Base-by-base conservation (phyloP, 2,329 filamentous ascomycete species). In the Diatrype stigma region DNA sequence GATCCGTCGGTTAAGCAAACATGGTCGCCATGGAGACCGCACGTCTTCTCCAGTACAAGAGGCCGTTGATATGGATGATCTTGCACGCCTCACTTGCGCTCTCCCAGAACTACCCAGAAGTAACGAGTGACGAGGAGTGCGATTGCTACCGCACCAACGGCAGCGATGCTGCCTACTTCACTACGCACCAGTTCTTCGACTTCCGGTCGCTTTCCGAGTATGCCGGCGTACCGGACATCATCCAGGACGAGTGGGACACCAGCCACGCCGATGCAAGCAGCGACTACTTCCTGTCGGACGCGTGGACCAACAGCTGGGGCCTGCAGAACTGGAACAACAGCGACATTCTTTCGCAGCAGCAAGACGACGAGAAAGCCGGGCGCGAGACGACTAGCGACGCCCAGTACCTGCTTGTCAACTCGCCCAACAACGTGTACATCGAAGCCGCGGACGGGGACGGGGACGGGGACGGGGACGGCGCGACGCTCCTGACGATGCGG, bases 141-240 rank as follows among this genome's bases (percentile, higher is more conserved):
- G 68, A 67, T 46, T 79, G 76, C 60, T 79, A 69, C 59, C 59
- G 72, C 26, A 74, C 70, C 53, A 75, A 78, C 56, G 73, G 69
- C 37, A 67, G 67, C 16, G 61, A 63, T 28, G 61, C 67, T 30
- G 56, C 55, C 19, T 76, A 70, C 66, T 79, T 75, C 62, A 58
- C 65, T 17, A 62, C 68, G 38, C 76, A 76, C 60, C 58, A 63
- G 45, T 80, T 80, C 66, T 76, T 73, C 56, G 78, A 80, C 62
- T 80, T 79, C 58, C 69, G 77, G 32, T 67, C 60, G 50, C 68
- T 73, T 35, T 51, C 64, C 16, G 52, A 71, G 23, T 67, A 73
- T 48, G 71, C 71, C 1, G 55, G 56, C 16, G 61, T 62, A 3
- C 63, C 69, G 2, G 54, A 54, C 16, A 51, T 62, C 12, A 61